A percentile compares a stretch with the other conserved stretches of the same genome.
These are phyloP conservation scores for Arachnomyces sp. DNA, from an alignment of 2,329 filamentous ascomycete species.

Conservation along the genomic window DNA sequence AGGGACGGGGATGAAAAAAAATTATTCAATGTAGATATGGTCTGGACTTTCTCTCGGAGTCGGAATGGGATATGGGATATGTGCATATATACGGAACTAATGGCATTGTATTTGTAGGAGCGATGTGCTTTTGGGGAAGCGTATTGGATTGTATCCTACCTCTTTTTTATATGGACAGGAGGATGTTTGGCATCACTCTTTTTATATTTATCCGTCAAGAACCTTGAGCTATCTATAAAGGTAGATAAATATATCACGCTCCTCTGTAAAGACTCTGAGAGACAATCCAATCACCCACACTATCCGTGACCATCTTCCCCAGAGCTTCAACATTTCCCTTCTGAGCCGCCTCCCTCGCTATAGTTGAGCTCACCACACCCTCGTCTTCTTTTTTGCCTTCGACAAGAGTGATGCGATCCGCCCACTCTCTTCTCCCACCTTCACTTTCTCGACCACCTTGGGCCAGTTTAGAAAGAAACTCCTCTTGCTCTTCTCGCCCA, in stretches of 20 bases:
- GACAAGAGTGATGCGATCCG: constrained; percentile 33
- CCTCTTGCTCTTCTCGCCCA: constrained; percentile 29
- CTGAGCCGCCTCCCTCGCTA: constrained; percentile 30
- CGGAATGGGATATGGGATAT: constrained; percentile 2
- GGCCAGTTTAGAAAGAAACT: constrained; percentile 30
- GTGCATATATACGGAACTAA: too few relatives aligned
- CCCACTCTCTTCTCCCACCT: constrained; percentile 37
- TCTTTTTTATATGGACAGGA: too few relatives aligned
- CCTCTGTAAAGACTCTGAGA: constrained; percentile 24
- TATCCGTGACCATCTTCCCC: constrained; percentile 27
- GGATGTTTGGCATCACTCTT: too few relatives aligned
- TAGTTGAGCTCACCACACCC: constrained; percentile 37
- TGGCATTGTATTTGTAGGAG: constrained; percentile 1
- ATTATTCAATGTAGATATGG: too few relatives aligned
- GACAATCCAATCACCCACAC: constrained; percentile 27
- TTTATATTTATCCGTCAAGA: too few relatives aligned
- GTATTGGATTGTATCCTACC: too few relatives aligned
- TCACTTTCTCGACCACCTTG: constrained; percentile 29
- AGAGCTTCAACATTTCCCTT: constrained; percentile 23
- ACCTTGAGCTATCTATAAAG: too few relatives aligned
- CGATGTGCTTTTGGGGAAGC: neutral
- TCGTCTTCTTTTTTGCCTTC: constrained; percentile 29
- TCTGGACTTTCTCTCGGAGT: too few relatives aligned
- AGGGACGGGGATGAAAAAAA: neutral
- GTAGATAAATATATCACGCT: too few relatives aligned